Percentiles rank a stretch among this genome's conserved stretches.
Evolutionary conservation across 768 basidiomycete genomes (phyloP).

Genomic region (Leccinum subgranulosum): DNA sequence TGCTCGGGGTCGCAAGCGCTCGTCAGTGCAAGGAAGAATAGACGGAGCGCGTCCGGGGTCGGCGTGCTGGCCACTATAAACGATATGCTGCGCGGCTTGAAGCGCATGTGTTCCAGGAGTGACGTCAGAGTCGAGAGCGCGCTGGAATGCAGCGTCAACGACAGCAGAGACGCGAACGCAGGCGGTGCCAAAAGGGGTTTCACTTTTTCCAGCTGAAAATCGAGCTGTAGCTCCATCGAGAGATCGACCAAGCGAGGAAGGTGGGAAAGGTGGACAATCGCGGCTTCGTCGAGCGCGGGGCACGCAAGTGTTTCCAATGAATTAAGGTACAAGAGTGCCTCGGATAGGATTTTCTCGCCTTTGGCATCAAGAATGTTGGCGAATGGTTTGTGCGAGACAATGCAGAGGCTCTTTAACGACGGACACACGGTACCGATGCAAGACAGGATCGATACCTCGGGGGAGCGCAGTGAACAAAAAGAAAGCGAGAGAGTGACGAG

Average conservation of each 20-base stretch:
- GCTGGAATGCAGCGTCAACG: slow-evolving; percentile 8
- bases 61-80: slow-evolving; percentile 14
- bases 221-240: slow-evolving; percentile 11
- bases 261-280: slow-evolving; percentile 23
- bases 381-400: not conserved
- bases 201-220: slow-evolving; percentile 16
- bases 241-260: slow-evolving; percentile 16
- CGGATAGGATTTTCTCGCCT: slow-evolving; percentile 21
- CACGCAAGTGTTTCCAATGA: slow-evolving; percentile 17
- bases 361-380: slow-evolving; percentile 4
- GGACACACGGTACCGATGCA: slow-evolving; percentile 21
- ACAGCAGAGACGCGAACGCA: slow-evolving; percentile 12
- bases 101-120: slow-evolving; percentile 16
- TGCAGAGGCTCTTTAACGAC: slow-evolving; percentile 13
- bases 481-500: slow-evolving; percentile 15
- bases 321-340: slow-evolving; percentile 16
- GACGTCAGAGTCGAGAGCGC: slow-evolving; percentile 18
- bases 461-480: slow-evolving; percentile 6
- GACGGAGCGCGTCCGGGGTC: slow-evolving; percentile 15
- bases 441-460: slow-evolving; percentile 19
- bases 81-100: slow-evolving; percentile 12
- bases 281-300: slow-evolving; percentile 18
- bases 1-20: slow-evolving; percentile 8
- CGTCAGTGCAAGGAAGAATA: slow-evolving; percentile 20
- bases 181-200: slow-evolving; percentile 9